Evolutionary conservation across 805 yeast species (phyloP).

Genomic region (Lipomyces sp.): DNA sequence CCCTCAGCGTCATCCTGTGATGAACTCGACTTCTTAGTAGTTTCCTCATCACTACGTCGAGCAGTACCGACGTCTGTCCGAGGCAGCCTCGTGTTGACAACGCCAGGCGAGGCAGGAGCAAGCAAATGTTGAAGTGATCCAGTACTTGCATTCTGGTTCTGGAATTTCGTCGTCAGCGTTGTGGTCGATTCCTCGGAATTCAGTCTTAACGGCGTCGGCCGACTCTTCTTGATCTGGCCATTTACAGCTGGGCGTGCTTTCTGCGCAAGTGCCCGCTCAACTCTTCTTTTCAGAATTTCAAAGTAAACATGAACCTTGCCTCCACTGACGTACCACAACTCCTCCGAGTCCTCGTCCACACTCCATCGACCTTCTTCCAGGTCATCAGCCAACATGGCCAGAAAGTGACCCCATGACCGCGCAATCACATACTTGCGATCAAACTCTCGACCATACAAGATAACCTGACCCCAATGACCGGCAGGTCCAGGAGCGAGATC

Average conservation of each 20-base stretch:
- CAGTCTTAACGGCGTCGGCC: conserved; percentile 18
- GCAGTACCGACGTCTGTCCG: conserved; percentile 8
- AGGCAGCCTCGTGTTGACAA: conserved; percentile 26
- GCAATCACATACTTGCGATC: conserved; percentile 89
- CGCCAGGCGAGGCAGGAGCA: conserved; percentile 25
- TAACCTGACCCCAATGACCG: conserved; percentile 89
- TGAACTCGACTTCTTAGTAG: background rate
- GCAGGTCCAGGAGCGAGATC: conserved; percentile 81
- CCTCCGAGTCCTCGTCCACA: conserved; percentile 65
- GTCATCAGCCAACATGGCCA: conserved; percentile 82
- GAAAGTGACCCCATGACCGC: conserved; percentile 85
- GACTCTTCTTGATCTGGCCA: conserved; percentile 3
- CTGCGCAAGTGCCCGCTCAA: conserved; percentile 40
- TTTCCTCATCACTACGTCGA: background rate
- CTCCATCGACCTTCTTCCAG: conserved; percentile 81
- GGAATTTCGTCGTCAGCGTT: conserved; percentile 10
- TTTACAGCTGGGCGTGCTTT: background rate
- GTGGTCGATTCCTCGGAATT: conserved; percentile 9
- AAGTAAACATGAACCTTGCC: conserved; percentile 77
- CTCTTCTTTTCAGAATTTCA: conserved; percentile 56
- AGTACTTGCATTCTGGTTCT: conserved; percentile 10
- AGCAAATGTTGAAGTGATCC: conserved; percentile 15
- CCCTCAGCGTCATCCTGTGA: background rate
- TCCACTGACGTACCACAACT: conserved; percentile 57
- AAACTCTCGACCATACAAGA: conserved; percentile 90